phyloP scores from a whole-genome alignment of 129 eudicot species.

The Artemisia argyi region DNA sequence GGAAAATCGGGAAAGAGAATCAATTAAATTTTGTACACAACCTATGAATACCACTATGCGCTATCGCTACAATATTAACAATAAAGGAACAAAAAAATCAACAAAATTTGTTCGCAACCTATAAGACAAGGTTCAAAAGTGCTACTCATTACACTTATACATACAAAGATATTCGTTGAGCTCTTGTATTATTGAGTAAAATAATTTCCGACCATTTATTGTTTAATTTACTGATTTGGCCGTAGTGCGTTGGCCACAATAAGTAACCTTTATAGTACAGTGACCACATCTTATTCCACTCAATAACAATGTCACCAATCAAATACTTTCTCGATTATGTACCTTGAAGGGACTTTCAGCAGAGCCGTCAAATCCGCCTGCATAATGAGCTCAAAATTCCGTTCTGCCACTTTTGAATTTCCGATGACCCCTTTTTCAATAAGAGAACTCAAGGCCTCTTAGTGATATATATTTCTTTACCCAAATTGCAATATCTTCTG shows the following conservation, averaged over 20 bases:
- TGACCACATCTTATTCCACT: constrained; percentile 1
- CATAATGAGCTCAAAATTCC: constrained; percentile 19
- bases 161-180: constrained; percentile 16
- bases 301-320: constrained; percentile 20
- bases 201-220: constrained; percentile 3
- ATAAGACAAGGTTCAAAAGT: constrained; percentile 17
- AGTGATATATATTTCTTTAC: constrained; percentile 85
- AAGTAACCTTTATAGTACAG: neutral
- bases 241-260: neutral
- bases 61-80: constrained; percentile 22
- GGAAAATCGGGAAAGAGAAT: neutral
- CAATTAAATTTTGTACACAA: neutral
- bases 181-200: constrained; percentile 14
- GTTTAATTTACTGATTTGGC: neutral
- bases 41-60: constrained; percentile 15
- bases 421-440: constrained; percentile 30
- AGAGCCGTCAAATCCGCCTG: neutral
- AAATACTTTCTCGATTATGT: constrained; percentile 21
- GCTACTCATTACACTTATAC: constrained; percentile 20
- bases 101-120: constrained; percentile 22
- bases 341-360: constrained; percentile 16
- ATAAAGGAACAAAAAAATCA: constrained; percentile 31
- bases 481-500: constrained; percentile 91
- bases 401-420: constrained; percentile 13
- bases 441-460: constrained; percentile 86